phyloP scores from a whole-genome alignment of 2,329 filamentous ascomycete genomes.

The Scytalidium sp. region DNA sequence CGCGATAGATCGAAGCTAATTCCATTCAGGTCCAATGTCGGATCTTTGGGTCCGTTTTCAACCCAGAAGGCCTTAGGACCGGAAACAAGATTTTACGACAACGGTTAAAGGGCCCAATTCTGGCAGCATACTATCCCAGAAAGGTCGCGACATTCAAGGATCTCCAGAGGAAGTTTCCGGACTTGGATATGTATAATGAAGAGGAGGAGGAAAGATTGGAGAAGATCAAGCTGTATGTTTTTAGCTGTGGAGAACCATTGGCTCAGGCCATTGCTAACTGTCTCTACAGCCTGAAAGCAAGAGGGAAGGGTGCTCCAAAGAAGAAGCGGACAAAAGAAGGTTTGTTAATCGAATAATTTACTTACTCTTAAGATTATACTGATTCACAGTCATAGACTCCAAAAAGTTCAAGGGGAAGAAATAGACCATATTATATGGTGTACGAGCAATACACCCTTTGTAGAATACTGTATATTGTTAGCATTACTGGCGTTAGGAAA shows the following conservation, averaged over 20 bases:
- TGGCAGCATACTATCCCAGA: slow-evolving; percentile 87
- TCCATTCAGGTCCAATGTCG: slow-evolving; percentile 75
- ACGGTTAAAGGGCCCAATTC: slow-evolving; percentile 75
- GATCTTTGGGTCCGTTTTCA: slow-evolving; percentile 88
- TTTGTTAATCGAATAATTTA: slow-evolving; percentile 17
- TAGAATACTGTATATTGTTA: slow-evolving; percentile 20
- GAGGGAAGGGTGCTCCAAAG: slow-evolving; percentile 86
- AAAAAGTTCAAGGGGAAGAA: slow-evolving; percentile 43
- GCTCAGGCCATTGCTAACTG: background rate
- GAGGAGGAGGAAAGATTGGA: slow-evolving; percentile 54
- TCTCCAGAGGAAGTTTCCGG: slow-evolving; percentile 60
- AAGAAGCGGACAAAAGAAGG: slow-evolving; percentile 69
- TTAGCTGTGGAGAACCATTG: background rate
- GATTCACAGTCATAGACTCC: slow-evolving; percentile 30
- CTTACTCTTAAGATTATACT: slow-evolving; percentile 5
- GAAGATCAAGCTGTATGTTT: slow-evolving; percentile 61
- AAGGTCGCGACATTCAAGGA: slow-evolving; percentile 62
- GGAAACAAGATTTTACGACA: slow-evolving; percentile 93
- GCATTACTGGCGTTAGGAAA: slow-evolving; percentile 24
- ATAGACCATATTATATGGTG: slow-evolving; percentile 24
- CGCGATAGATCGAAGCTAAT: slow-evolving; percentile 1
- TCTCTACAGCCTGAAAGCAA: slow-evolving; percentile 62
- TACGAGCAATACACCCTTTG: slow-evolving; percentile 15
- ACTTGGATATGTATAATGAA: slow-evolving; percentile 50
- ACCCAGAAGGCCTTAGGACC: slow-evolving; percentile 75